phyloP scores from a whole-genome alignment of 306 rosid species.

The Cajanus cajan region DNA sequence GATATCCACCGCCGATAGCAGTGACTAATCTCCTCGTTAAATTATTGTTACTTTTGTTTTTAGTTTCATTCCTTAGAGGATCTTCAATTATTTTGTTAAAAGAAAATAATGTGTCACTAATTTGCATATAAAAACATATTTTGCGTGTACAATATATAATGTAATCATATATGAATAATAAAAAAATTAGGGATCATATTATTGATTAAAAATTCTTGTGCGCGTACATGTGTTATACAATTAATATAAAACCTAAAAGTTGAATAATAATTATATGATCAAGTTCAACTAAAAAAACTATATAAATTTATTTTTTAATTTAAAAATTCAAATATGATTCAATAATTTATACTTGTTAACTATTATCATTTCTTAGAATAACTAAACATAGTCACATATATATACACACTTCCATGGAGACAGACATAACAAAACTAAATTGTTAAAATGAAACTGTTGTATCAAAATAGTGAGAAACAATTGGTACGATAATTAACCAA shows the following conservation, averaged over 20 bases:
- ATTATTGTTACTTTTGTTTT: neutral
- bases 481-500: neutral
- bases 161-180: neutral
- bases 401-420: neutral
- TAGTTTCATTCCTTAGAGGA: neutral
- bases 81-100: too few relatives aligned
- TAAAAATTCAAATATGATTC: neutral
- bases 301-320: neutral
- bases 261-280: neutral
- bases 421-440: neutral
- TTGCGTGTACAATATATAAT: neutral
- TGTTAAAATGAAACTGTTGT: neutral
- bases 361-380: neutral
- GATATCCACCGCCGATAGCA: too few relatives aligned
- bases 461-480: neutral
- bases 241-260: neutral
- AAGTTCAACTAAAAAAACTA: neutral
- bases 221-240: too few relatives aligned
- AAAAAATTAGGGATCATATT: too few relatives aligned
- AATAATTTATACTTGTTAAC: neutral
- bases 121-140: neutral
- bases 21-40: too few relatives aligned
- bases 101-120: too few relatives aligned
- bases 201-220: too few relatives aligned
- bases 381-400: neutral